A percentile compares a stretch with the other conserved stretches of the same genome.
Conservation (phyloP, 257 asterid genomes). For the Penstemon davidsonii region DNA sequence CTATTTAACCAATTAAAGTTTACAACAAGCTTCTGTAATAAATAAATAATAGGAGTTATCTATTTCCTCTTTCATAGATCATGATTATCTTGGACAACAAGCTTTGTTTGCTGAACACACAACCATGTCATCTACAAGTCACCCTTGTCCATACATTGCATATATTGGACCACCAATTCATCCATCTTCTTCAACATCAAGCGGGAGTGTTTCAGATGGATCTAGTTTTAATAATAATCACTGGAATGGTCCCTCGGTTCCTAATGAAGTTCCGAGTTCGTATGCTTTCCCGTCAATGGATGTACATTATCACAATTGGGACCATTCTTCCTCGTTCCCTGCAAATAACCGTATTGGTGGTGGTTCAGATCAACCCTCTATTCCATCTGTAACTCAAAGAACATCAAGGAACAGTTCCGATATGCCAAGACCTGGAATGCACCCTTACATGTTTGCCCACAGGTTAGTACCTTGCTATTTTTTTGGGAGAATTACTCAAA, state of each 20-base stretch:
- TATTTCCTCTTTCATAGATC: constrained; percentile 51
- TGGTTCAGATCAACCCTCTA: constrained; percentile 53
- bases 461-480: constrained; percentile 44
- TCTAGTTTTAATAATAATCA: constrained; percentile 60
- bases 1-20: constrained; percentile 26
- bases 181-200: constrained; percentile 72
- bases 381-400: constrained; percentile 59
- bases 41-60: constrained; percentile 9
- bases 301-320: constrained; percentile 66
- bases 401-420: constrained; percentile 61
- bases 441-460: constrained; percentile 67
- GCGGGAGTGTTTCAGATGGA: constrained; percentile 62
- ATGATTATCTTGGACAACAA: constrained; percentile 65
- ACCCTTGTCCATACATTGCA: constrained; percentile 83
- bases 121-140: constrained; percentile 64
- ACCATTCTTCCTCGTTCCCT: constrained; percentile 57
- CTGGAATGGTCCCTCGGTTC: constrained; percentile 70
- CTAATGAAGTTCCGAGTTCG: constrained; percentile 61
- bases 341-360: constrained; percentile 56
- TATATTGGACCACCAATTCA: constrained; percentile 83
- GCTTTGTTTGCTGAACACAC: constrained; percentile 67
- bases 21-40: constrained; percentile 22
- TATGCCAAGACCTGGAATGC: constrained; percentile 69
- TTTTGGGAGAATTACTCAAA: background rate
- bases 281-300: constrained; percentile 70